A percentile compares a stretch with the other conserved stretches of the same genome.
These are phyloP conservation scores for Lactuca saligna DNA, from an alignment of 129 eudicot genomes.

Conservation along the genomic window DNA sequence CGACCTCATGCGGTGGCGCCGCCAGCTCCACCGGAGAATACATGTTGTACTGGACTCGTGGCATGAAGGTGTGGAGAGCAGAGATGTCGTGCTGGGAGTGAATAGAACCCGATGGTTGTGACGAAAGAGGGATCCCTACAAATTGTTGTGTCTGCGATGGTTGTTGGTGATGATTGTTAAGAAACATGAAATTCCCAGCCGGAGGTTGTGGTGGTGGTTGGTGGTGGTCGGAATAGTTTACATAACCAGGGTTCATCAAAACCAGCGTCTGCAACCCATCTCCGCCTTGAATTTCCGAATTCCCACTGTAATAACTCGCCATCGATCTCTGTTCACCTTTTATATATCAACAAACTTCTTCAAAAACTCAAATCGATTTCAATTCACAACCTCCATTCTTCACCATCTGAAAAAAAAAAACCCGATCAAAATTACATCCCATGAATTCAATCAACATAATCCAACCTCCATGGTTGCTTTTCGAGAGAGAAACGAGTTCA, in stretches of 20 bases:
- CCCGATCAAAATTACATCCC: neutral
- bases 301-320: constrained; percentile 68
- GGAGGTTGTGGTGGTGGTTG: constrained; percentile 35
- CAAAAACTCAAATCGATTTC: neutral
- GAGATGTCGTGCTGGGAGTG: constrained; percentile 63
- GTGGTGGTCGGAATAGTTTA: constrained; percentile 51
- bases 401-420: constrained; percentile 11
- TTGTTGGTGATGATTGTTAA: constrained; percentile 40
- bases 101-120: constrained; percentile 28
- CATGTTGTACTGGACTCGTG: constrained; percentile 60
- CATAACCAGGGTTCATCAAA: constrained; percentile 71
- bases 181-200: constrained; percentile 48
- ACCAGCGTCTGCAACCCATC: constrained; percentile 75
- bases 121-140: constrained; percentile 66
- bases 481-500: constrained; percentile 13
- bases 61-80: constrained; percentile 47
- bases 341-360: neutral
- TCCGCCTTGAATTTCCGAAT: constrained; percentile 64
- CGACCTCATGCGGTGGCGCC: constrained; percentile 44
- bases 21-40: constrained; percentile 59
- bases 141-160: constrained; percentile 59
- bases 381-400: constrained; percentile 15
- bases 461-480: constrained; percentile 14
- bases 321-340: constrained; percentile 21
- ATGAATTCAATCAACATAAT: neutral